A percentile compares a stretch with the other conserved stretches of the same genome.
Conservation (phyloP, 352 stramenopile genomes). For the Phytophthora sansomeana region DNA sequence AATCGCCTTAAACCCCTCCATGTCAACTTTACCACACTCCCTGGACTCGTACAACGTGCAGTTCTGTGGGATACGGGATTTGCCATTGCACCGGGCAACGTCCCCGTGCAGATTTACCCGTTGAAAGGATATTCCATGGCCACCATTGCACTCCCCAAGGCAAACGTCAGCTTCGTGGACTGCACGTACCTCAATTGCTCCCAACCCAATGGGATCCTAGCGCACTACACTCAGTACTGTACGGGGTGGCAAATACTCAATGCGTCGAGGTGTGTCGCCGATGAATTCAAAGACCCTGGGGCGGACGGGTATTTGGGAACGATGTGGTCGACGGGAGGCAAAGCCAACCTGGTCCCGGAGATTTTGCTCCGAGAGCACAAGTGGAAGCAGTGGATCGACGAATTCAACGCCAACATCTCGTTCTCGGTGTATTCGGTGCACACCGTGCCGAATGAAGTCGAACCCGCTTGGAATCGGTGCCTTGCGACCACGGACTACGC, state of each 20-base stretch:
- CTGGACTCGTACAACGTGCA: slow-evolving; percentile 38
- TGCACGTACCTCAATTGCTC: slow-evolving; percentile 34
- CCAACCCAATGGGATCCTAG: slow-evolving; percentile 23
- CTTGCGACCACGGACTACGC: slow-evolving; percentile 11
- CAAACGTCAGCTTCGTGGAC: slow-evolving; percentile 11
- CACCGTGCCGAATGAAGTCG: slow-evolving; percentile 11
- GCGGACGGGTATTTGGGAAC: slow-evolving; percentile 10
- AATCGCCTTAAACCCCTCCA: slow-evolving; percentile 19
- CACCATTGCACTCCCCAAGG: slow-evolving; percentile 25
- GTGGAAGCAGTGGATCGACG: slow-evolving; percentile 18
- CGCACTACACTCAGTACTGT: slow-evolving; percentile 33
- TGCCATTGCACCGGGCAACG: slow-evolving; percentile 16
- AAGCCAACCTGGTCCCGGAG: slow-evolving; percentile 20
- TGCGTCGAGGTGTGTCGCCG: slow-evolving; percentile 35
- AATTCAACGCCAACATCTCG: slow-evolving; percentile 3
- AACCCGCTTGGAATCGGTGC: slow-evolving; percentile 21
- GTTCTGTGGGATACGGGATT: slow-evolving; percentile 52
- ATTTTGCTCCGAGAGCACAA: slow-evolving; percentile 31
- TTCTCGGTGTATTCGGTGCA: slow-evolving; percentile 37
- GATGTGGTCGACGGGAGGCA: slow-evolving; percentile 36
- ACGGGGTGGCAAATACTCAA: slow-evolving; percentile 42
- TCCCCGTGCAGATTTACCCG: slow-evolving; percentile 32
- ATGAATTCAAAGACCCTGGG: slow-evolving; percentile 17
- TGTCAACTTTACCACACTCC: slow-evolving; percentile 26
- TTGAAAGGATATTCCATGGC: slow-evolving; percentile 32